Evolutionary conservation across 495 filamentous ascomycete species (phyloP).

Genomic region (Talaromyces nanjingensis): DNA sequence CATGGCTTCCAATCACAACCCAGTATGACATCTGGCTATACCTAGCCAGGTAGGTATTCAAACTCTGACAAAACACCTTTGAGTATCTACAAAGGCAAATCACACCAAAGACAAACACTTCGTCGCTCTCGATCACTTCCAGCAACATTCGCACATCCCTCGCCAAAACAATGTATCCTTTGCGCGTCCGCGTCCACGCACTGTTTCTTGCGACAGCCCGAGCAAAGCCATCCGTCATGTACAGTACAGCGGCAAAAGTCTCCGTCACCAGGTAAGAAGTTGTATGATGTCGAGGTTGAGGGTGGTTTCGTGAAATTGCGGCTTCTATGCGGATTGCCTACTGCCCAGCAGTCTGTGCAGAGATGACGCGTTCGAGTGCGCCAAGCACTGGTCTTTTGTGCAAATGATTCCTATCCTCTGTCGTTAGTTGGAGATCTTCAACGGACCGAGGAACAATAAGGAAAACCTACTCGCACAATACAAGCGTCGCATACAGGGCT

Average conservation of each 20-base stretch:
- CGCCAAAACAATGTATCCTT: slow-evolving; percentile 12
- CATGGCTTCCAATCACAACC: background rate
- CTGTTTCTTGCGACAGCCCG: slow-evolving; percentile 19
- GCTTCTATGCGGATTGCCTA: slow-evolving; percentile 13
- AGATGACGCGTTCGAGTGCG: slow-evolving; percentile 14
- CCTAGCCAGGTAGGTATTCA: background rate
- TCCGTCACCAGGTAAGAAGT: slow-evolving; percentile 7
- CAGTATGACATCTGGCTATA: background rate
- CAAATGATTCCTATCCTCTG: slow-evolving; percentile 5
- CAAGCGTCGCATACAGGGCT: slow-evolving; percentile 22
- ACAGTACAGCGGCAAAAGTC: slow-evolving; percentile 16
- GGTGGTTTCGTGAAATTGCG: slow-evolving; percentile 5
- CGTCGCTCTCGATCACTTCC: slow-evolving; percentile 8
- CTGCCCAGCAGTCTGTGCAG: slow-evolving; percentile 14
- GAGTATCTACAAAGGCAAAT: slow-evolving; percentile 9
- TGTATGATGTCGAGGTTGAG: background rate
- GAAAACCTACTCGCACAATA: slow-evolving; percentile 14
- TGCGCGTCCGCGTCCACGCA: slow-evolving; percentile 8
- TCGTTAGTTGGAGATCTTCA: background rate
- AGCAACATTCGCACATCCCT: slow-evolving; percentile 11
- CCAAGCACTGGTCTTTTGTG: slow-evolving; percentile 6
- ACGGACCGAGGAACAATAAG: background rate
- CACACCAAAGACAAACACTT: slow-evolving; percentile 22
- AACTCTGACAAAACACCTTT: background rate
- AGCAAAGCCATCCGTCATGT: slow-evolving; percentile 20